Conservation (phyloP, 2,329 filamentous ascomycete species). For the Xylaria hypoxylon region DNA sequence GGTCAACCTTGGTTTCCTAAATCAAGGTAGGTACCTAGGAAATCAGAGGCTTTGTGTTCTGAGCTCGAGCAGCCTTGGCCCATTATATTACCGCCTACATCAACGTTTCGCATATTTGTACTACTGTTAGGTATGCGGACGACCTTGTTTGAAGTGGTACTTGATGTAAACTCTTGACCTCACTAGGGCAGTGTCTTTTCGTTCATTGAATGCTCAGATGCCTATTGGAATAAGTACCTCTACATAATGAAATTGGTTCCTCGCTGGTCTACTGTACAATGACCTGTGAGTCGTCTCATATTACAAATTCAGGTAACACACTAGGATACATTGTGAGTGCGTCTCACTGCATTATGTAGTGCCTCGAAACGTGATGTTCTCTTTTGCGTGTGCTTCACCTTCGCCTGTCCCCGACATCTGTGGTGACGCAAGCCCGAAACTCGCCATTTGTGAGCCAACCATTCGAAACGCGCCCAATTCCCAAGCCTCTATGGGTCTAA, state of each 20-base stretch:
- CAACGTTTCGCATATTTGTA: too few relatives aligned
- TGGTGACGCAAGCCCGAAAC: neutral
- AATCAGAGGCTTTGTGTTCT: too few relatives aligned
- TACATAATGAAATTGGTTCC: neutral
- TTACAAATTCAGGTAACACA: neutral
- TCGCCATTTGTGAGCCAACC: neutral
- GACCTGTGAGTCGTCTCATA: neutral
- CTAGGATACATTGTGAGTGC: slow-evolving; percentile 3
- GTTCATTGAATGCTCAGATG: neutral
- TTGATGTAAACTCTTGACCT: too few relatives aligned
- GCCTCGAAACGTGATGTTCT: too few relatives aligned
- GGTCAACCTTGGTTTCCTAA: too few relatives aligned
- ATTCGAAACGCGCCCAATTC: neutral
- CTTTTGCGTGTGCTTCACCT: neutral
- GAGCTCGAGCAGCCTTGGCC: too few relatives aligned
- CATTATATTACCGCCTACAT: too few relatives aligned
- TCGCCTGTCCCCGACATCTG: neutral
- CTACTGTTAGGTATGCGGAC: too few relatives aligned
- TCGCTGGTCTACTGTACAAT: neutral
- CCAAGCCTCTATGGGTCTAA: neutral
- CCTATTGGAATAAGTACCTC: neutral
- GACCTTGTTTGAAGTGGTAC: too few relatives aligned
- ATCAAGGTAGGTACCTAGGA: too few relatives aligned
- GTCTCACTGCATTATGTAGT: neutral
- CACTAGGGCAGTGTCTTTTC: neutral